A percentile compares a stretch with the other conserved stretches of the same genome.
These are phyloP conservation scores for Sherardia arvensis DNA, from an alignment of 257 asterid genomes.

Conservation along the genomic window DNA sequence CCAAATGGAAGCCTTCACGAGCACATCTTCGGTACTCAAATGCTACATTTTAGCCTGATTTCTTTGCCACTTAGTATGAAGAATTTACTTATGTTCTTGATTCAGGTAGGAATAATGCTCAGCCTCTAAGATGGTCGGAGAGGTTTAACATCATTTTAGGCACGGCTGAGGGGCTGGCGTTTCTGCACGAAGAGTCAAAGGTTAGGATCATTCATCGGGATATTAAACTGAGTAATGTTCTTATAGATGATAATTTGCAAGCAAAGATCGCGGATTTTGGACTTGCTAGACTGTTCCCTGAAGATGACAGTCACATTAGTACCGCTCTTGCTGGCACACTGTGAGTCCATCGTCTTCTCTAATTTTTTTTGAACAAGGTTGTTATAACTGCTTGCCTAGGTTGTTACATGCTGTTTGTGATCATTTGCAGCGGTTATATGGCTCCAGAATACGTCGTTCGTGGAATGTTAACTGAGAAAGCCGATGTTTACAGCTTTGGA, in stretches of 20 bases:
- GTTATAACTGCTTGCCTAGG: no score
- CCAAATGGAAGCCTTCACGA: slow-evolving; percentile 71
- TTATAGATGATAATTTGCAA: slow-evolving; percentile 40
- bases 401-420: neutral
- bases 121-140: slow-evolving; percentile 42
- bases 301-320: slow-evolving; percentile 48
- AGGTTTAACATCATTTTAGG: slow-evolving; percentile 46
- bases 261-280: slow-evolving; percentile 77
- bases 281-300: slow-evolving; percentile 56
- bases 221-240: slow-evolving; percentile 56
- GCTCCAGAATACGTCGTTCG: slow-evolving; percentile 70
- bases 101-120: slow-evolving; percentile 39
- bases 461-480: slow-evolving; percentile 62
- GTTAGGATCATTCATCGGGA: slow-evolving; percentile 61
- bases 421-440: slow-evolving; percentile 54
- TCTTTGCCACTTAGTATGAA: neutral
- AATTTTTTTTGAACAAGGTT: neutral
- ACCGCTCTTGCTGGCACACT: slow-evolving; percentile 72
- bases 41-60: slow-evolving; percentile 3
- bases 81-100: slow-evolving; percentile 1
- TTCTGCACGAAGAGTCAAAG: slow-evolving; percentile 48
- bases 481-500: slow-evolving; percentile 66
- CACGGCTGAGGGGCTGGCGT: slow-evolving; percentile 63
- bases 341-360: slow-evolving; percentile 28
- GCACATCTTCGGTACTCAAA: slow-evolving; percentile 37